Base-by-base conservation (phyloP, 306 rosid species). In the Ormosia semicastrata region DNA sequence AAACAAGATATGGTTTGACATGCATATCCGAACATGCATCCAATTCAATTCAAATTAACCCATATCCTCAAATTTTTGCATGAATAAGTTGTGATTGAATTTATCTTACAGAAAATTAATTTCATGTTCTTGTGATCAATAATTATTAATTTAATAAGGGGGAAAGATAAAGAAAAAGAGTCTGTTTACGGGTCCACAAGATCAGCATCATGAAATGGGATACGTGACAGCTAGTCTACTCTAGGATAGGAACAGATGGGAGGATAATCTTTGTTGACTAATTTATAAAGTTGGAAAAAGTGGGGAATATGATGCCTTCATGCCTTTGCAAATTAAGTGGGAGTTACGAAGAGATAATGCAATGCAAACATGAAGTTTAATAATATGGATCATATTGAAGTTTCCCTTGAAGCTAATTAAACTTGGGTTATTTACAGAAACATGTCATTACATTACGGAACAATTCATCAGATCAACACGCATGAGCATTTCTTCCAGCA, bases 181-280 rank as follows among this genome's bases (percentile, higher is more conserved):
- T 17, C 3, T 49, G 12, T 15, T 66, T 56, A 67, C 64, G 90
- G 88, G 77, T 83, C 94, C 89, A 87, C 86, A 70, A 70, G 89
- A 87, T 90, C 88, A 87, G 83, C 86, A 87, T 81, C 78, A 86
- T 80, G 90, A 87, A 83, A 90, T 81, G 89, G 89, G 87, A 79
- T 79, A 70, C 49, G 54, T 68, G 82, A 73, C 91, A 82, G 82
- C 50, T 70, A 83, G 84, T 81, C 80, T 83, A 78, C 68, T 83
- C 66, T 64, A 52, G 15, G 63, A 43, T 72, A 73, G 57, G 77
- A 41, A 34, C 86, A 83, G 63, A 81, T 78, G 83, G 82, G 71
- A 76, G 33, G 64, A 77, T 84, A 79, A 63, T 87, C 85, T 86
- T 89, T 79, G 85, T 84, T 86, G 97, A 87, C 93, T 81, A 60